Evolutionary conservation across 352 stramenopile species (phyloP).

Genomic region (Phytophthora boehmeriae): DNA sequence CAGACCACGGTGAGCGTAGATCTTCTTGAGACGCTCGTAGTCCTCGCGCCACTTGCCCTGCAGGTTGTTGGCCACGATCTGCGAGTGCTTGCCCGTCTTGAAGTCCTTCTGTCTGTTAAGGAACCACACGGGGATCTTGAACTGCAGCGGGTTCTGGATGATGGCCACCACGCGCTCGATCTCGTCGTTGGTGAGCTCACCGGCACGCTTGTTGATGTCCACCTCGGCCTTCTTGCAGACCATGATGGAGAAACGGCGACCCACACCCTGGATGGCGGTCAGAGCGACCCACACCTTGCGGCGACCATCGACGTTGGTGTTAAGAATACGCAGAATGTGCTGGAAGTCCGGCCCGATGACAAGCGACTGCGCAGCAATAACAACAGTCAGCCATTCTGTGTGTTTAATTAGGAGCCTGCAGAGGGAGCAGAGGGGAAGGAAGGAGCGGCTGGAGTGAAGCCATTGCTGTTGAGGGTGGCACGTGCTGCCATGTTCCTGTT

Average conservation of each 20-base stretch:
- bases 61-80: conserved; percentile 98
- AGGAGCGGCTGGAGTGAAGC: too few species aligned
- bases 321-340: conserved; percentile 99
- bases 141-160: conserved; percentile 99
- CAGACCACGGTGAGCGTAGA: conserved; percentile 99
- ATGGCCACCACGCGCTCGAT: conserved; percentile 99
- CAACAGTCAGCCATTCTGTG: neutral
- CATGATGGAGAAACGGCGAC: conserved; percentile 88
- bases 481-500: too few species aligned
- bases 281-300: conserved; percentile 91
- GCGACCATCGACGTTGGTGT: conserved; percentile 99
- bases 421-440: too few species aligned
- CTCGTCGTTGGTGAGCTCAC: conserved; percentile 99
- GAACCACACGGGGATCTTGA: conserved; percentile 99
- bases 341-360: conserved; percentile 98
- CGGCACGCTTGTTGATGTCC: conserved; percentile 98
- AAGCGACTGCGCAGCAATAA: conserved; percentile 65
- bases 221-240: conserved; percentile 99
- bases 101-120: conserved; percentile 99
- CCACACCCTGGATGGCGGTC: conserved; percentile 87
- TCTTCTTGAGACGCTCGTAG: conserved; percentile 99
- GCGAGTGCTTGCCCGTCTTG: conserved; percentile 99
- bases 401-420: too few species aligned
- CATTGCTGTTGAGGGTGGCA: too few species aligned
- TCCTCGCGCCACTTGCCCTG: conserved; percentile 99